Conservation (phyloP, 192 early-diverging fungal species). For the Coemansia umbellata region DNA sequence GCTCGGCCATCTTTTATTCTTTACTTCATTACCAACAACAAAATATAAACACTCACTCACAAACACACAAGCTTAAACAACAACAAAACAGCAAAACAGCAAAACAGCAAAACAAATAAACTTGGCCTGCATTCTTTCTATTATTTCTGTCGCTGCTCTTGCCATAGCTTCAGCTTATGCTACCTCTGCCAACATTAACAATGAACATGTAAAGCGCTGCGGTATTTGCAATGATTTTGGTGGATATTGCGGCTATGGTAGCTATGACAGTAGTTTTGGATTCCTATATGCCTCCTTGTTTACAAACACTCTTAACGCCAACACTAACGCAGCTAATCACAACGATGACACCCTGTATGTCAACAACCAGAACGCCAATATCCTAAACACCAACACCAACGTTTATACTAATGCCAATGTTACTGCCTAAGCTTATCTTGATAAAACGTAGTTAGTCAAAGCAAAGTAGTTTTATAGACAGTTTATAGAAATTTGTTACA, state of each 20-base stretch:
- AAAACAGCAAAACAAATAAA: no score
- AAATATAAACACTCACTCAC: no score
- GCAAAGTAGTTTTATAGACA: no score
- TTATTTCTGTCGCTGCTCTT: not conserved
- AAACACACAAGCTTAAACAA: no score
- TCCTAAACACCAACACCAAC: constrained; percentile 40
- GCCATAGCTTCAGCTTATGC: not conserved
- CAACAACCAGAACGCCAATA: constrained; percentile 10
- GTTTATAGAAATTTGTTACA: no score
- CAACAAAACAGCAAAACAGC: no score
- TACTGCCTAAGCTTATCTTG: no score
- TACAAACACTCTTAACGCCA: constrained; percentile 8
- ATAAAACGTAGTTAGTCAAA: no score
- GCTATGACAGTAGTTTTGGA: not conserved
- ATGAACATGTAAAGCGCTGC: not conserved
- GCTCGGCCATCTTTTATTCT: no score
- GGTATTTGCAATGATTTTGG: no score
- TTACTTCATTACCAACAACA: no score
- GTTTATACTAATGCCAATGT: constrained; percentile 66
- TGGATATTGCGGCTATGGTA: not conserved
- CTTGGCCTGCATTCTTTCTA: no score
- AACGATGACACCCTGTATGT: constrained; percentile 24
- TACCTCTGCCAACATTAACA: not conserved
- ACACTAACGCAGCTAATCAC: constrained; percentile 3
- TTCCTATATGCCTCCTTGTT: constrained; percentile 7